A percentile compares a stretch with the other conserved stretches of the same genome.
These are phyloP conservation scores for Geotrichum restrictum DNA, from an alignment of 1,139 yeast genomes.

Conservation along the genomic window DNA sequence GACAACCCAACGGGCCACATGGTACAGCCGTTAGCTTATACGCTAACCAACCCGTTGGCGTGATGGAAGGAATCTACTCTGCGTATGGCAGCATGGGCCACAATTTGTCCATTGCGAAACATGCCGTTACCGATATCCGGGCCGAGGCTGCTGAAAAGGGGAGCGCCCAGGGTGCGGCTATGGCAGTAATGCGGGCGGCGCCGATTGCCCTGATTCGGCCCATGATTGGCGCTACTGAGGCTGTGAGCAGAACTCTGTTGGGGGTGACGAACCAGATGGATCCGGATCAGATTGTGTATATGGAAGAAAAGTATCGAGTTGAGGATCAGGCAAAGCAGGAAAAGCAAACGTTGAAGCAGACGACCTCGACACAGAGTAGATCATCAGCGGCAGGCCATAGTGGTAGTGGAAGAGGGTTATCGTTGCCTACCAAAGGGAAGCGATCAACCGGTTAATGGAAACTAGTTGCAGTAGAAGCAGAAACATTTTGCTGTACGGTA, in stretches of 20 bases:
- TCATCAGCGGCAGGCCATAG: too few relatives aligned
- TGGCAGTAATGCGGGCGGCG: constrained; percentile 67
- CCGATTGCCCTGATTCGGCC: constrained; percentile 82
- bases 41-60: constrained; percentile 74
- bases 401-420: too few relatives aligned
- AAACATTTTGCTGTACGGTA: too few relatives aligned
- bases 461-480: too few relatives aligned
- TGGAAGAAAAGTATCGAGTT: constrained; percentile 42
- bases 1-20: neutral
- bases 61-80: constrained; percentile 65
- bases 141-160: constrained; percentile 52
- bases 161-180: constrained; percentile 62
- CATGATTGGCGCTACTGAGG: constrained; percentile 89
- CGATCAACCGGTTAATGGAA: too few relatives aligned
- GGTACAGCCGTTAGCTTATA: constrained; percentile 59
- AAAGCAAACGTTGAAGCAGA: neutral
- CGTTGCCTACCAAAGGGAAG: too few relatives aligned
- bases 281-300: constrained; percentile 50
- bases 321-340: neutral
- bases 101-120: constrained; percentile 63
- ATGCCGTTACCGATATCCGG: constrained; percentile 58
- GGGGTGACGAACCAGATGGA: constrained; percentile 82
- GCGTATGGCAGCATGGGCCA: constrained; percentile 72
- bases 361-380: too few relatives aligned
- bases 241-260: constrained; percentile 72